Conservation (phyloP, 1,139 yeast genomes). For the Waltiozyma sp. region DNA sequence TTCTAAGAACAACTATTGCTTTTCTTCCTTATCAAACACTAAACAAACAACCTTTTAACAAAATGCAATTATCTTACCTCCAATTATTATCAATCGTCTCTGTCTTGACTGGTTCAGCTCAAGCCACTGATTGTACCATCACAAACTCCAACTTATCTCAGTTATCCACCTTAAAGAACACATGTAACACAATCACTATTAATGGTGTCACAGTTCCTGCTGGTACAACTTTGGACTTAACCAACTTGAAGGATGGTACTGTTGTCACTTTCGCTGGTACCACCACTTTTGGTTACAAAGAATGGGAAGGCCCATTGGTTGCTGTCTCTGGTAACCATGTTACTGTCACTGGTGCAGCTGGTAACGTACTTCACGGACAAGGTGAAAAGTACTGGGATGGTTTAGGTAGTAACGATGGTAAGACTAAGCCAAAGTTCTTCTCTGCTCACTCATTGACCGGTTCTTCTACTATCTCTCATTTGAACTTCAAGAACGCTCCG, state of each 20-base stretch:
- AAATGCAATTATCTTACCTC: no score
- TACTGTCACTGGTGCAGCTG: slow-evolving; percentile 9
- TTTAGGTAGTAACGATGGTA: slow-evolving; percentile 9
- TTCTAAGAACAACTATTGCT: no score
- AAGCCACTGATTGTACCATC: slow-evolving; percentile 1
- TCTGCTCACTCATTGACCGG: slow-evolving; percentile 4
- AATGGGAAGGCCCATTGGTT: slow-evolving; percentile 12
- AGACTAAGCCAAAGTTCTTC: slow-evolving; percentile 11
- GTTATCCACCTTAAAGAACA: neutral
- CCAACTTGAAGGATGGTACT: slow-evolving; percentile 7
- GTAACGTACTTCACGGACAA: slow-evolving; percentile 9
- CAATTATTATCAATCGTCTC: no score
- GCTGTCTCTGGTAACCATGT: slow-evolving; percentile 7
- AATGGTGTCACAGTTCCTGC: slow-evolving; percentile 11
- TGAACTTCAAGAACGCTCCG: slow-evolving; percentile 10
- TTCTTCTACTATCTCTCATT: slow-evolving; percentile 4
- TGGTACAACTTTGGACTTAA: slow-evolving; percentile 10
- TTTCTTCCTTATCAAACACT: no score
- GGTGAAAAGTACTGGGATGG: slow-evolving; percentile 13
- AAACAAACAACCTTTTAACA: no score
- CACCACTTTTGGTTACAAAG: slow-evolving; percentile 8
- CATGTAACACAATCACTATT: slow-evolving; percentile 6
- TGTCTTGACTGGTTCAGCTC: neutral
- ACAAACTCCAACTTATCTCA: neutral
- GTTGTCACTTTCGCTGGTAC: slow-evolving; percentile 12